Conservation (phyloP, 495 filamentous ascomycete species). For the Aspergillus wentii region DNA sequence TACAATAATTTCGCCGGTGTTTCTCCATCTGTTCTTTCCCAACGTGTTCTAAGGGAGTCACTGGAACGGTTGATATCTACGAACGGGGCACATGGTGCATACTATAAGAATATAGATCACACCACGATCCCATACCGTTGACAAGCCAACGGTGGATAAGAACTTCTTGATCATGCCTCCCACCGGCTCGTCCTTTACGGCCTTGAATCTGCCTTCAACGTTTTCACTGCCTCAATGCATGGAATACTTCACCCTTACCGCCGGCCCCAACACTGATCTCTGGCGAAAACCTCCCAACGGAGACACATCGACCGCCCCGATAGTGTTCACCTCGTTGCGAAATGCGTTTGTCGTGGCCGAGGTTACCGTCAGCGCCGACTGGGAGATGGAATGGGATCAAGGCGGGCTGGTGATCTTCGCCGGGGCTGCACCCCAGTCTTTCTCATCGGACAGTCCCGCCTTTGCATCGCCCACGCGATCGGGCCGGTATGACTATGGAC, state of each 20-base stretch:
- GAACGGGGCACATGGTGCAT: too few species aligned
- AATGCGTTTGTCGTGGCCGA: constrained; percentile 51
- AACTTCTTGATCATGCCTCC: constrained; percentile 52
- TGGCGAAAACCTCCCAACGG: constrained; percentile 51
- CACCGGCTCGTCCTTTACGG: constrained; percentile 45
- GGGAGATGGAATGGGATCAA: constrained; percentile 61
- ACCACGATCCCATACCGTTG: too few species aligned
- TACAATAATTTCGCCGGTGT: too few species aligned
- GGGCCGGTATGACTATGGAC: constrained; percentile 4
- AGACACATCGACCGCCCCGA: constrained; percentile 53
- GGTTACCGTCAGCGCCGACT: constrained; percentile 55
- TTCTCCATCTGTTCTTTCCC: too few species aligned
- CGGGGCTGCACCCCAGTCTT: constrained; percentile 56
- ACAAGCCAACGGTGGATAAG: too few species aligned
- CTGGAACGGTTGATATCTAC: too few species aligned
- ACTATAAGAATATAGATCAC: too few species aligned
- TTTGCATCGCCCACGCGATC: constrained; percentile 7
- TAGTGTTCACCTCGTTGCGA: constrained; percentile 51
- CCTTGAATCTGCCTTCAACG: constrained; percentile 43
- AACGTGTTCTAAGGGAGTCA: too few species aligned
- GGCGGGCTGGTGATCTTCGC: constrained; percentile 73
- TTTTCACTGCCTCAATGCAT: constrained; percentile 48
- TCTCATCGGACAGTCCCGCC: constrained; percentile 18
- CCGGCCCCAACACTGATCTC: constrained; percentile 50
- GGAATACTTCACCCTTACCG: constrained; percentile 53